Conservation (phyloP, 129 eudicot genomes). For the Centaurea solstitialis region DNA sequence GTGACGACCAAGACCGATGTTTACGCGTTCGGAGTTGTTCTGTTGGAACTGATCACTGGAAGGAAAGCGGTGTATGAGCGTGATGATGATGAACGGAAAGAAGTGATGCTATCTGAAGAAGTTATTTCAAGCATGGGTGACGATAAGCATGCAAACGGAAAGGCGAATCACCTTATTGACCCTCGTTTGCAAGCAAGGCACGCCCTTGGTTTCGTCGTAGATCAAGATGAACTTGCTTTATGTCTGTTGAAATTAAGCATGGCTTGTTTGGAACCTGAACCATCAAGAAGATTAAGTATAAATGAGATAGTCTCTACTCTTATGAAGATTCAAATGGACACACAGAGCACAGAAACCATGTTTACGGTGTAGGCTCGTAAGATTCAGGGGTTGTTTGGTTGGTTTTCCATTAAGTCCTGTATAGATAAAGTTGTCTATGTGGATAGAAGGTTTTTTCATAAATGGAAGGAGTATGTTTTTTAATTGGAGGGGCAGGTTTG, state of each 20-base stretch:
- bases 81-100: constrained; percentile 50
- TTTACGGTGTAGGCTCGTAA: neutral
- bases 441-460: no score
- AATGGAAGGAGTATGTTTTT: no score
- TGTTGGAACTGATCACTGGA: constrained; percentile 74
- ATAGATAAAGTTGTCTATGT: no score
- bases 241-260: constrained; percentile 49
- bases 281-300: constrained; percentile 47
- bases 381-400: no score
- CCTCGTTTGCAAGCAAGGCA: constrained; percentile 56
- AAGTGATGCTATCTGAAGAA: constrained; percentile 50
- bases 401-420: no score
- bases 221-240: constrained; percentile 47
- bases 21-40: constrained; percentile 81
- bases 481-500: no score
- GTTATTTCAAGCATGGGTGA: constrained; percentile 35
- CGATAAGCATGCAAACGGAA: constrained; percentile 30
- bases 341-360: constrained; percentile 35
- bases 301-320: constrained; percentile 53
- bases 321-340: constrained; percentile 67
- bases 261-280: constrained; percentile 63
- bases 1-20: constrained; percentile 74
- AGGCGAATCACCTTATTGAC: constrained; percentile 40
- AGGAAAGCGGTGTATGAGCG: constrained; percentile 41
- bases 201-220: constrained; percentile 53